Conservation (phyloP, 192 early-diverging fungal species). For the Entomortierella lignicola region DNA sequence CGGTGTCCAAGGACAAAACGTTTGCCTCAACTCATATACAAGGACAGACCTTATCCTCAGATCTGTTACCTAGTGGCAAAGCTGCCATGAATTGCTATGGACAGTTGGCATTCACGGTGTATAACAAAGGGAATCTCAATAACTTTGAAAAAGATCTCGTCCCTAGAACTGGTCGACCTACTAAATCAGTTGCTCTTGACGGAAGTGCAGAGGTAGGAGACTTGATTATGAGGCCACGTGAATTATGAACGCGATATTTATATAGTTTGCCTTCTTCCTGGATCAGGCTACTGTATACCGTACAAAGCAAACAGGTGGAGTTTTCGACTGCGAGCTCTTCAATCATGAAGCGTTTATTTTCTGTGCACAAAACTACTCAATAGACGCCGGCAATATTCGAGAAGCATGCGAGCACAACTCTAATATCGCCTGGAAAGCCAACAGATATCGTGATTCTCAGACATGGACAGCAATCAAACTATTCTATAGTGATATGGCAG, state of each 20-base stretch:
- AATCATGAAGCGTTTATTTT: conserved; percentile 73
- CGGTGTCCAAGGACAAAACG: conserved; percentile 82
- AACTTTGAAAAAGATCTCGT: conserved; percentile 46
- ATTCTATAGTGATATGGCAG: conserved; percentile 62
- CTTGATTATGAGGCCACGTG: too few relatives aligned
- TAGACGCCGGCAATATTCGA: conserved; percentile 61
- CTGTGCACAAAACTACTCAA: conserved; percentile 75
- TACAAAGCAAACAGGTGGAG: conserved; percentile 42
- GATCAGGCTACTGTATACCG: conserved; percentile 36
- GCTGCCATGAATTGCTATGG: conserved; percentile 75
- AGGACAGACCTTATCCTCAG: conserved; percentile 57
- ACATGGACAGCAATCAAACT: conserved; percentile 81
- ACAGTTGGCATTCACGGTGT: conserved; percentile 71
- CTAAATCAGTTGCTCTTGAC: conserved; percentile 27
- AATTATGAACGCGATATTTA: too few relatives aligned
- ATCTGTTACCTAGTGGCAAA: conserved; percentile 63
- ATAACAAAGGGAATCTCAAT: conserved; percentile 52
- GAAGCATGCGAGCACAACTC: conserved; percentile 70
- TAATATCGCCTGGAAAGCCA: conserved; percentile 72
- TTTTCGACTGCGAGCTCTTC: conserved; percentile 61
- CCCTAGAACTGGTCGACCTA: conserved; percentile 17
- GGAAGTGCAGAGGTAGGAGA: conserved; percentile 50
- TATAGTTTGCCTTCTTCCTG: too few relatives aligned
- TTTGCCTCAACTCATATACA: conserved; percentile 72
- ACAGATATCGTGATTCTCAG: conserved; percentile 71